Conservation (phyloP, 345 rosid species). For the Eucalyptus shirleyi region DNA sequence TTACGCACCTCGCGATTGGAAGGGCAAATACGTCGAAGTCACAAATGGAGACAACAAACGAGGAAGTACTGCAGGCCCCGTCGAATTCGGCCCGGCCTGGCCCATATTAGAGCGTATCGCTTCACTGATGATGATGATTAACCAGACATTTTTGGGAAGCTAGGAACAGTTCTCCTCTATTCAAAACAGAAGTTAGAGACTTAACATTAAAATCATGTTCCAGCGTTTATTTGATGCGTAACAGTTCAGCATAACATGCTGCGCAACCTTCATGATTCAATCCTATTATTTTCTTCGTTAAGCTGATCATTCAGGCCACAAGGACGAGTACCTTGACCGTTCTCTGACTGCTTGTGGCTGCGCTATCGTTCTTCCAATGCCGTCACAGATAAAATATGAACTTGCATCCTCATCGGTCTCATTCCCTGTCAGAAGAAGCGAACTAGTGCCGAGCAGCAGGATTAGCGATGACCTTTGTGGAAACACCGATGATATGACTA, state of each 20-base stretch:
- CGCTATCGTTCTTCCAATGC: background rate
- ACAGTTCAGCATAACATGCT: background rate
- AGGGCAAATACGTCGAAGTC: background rate
- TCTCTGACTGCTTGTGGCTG: fast-evolving
- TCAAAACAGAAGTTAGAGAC: background rate
- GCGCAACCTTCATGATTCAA: background rate
- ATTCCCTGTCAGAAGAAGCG: background rate
- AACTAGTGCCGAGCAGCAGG: background rate
- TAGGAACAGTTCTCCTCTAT: background rate
- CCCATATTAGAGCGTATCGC: background rate
- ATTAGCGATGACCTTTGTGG: background rate
- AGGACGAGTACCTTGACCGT: background rate
- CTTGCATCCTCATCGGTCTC: background rate
- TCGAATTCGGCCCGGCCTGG: background rate
- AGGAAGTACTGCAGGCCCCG: background rate
- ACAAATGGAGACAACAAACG: background rate
- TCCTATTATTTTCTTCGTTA: background rate
- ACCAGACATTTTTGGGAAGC: background rate
- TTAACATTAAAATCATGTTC: background rate
- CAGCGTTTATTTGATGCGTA: background rate
- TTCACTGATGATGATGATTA: background rate
- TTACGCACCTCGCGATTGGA: background rate
- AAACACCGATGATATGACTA: background rate
- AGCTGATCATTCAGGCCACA: background rate
- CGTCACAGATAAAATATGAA: fast-evolving